Percentiles rank a stretch among this genome's conserved stretches.
Conservation (phyloP, 805 yeast genomes). For the Saturnispora hagleri region DNA sequence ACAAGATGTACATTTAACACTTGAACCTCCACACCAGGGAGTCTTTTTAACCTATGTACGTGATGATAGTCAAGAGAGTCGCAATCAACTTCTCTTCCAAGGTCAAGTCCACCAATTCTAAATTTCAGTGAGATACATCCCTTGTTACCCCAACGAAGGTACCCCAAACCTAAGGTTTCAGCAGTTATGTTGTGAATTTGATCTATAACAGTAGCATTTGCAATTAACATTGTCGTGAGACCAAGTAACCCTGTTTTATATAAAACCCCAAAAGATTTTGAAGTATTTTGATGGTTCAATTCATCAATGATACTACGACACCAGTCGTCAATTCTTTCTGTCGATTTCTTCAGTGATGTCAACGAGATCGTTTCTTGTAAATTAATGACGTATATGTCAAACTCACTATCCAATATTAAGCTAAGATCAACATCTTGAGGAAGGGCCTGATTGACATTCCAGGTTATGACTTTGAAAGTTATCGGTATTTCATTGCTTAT, state of each 20-base stretch:
- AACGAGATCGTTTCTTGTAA: slow-evolving; percentile 45
- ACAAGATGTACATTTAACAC: slow-evolving; percentile 46
- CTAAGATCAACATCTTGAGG: slow-evolving; percentile 8
- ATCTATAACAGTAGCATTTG: slow-evolving; percentile 18
- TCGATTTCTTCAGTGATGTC: slow-evolving; percentile 33
- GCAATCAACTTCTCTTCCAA: background rate
- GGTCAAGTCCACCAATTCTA: slow-evolving; percentile 26
- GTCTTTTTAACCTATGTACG: slow-evolving; percentile 1
- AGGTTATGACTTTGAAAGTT: slow-evolving; percentile 21
- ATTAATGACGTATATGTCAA: slow-evolving; percentile 34
- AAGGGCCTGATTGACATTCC: slow-evolving; percentile 31
- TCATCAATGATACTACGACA: slow-evolving; percentile 17
- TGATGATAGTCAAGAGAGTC: background rate
- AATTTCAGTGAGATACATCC: slow-evolving; percentile 45
- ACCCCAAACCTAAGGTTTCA: slow-evolving; percentile 38
- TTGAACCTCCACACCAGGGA: slow-evolving; percentile 27
- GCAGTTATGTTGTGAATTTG: slow-evolving; percentile 34
- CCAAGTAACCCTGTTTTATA: slow-evolving; percentile 44
- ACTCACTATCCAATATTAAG: background rate
- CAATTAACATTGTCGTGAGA: slow-evolving; percentile 38
- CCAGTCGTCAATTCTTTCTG: slow-evolving; percentile 29
- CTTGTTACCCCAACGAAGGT: slow-evolving; percentile 53
- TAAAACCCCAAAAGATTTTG: slow-evolving; percentile 26
- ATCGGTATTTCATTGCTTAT: background rate
- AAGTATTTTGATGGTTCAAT: slow-evolving; percentile 16